phyloP scores from a whole-genome alignment of 2,329 filamentous ascomycete species.

The Alternaria arborescens region DNA sequence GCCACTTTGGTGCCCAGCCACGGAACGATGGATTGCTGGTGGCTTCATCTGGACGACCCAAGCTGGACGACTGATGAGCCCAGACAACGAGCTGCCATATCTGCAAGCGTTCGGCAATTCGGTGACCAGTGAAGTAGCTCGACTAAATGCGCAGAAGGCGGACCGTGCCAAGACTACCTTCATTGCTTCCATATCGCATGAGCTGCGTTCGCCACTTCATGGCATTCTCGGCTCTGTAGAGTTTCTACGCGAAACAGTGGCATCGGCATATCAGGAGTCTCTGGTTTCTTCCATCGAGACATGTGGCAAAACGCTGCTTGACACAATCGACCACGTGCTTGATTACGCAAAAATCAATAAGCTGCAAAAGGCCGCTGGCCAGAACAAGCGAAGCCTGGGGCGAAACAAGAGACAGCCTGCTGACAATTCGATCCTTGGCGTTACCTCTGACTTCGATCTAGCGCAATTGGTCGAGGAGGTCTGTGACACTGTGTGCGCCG shows the following conservation, averaged over 20 bases:
- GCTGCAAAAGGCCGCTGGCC: constrained; percentile 33
- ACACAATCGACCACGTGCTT: constrained; percentile 52
- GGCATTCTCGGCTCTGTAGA: constrained; percentile 62
- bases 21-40: constrained; percentile 45
- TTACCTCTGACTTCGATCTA: constrained; percentile 43
- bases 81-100: constrained; percentile 45
- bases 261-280: constrained; percentile 52
- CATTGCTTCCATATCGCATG: constrained; percentile 54
- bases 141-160: constrained; percentile 41
- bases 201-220: constrained; percentile 66
- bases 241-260: constrained; percentile 42
- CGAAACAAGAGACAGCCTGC: constrained; percentile 36
- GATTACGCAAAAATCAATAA: constrained; percentile 51
- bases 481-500: constrained; percentile 63
- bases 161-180: constrained; percentile 53
- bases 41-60: constrained; percentile 47
- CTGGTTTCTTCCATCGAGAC: constrained; percentile 46
- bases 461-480: constrained; percentile 59
- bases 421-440: constrained; percentile 42
- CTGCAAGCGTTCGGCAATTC: constrained; percentile 47
- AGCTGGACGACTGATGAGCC: constrained; percentile 41
- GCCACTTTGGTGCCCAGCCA: constrained; percentile 48
- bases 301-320: constrained; percentile 51
- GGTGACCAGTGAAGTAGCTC: constrained; percentile 45
- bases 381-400: constrained; percentile 26